Conservation (phyloP, 73 alveolate species). For the Paramecium primaurelia region DNA sequence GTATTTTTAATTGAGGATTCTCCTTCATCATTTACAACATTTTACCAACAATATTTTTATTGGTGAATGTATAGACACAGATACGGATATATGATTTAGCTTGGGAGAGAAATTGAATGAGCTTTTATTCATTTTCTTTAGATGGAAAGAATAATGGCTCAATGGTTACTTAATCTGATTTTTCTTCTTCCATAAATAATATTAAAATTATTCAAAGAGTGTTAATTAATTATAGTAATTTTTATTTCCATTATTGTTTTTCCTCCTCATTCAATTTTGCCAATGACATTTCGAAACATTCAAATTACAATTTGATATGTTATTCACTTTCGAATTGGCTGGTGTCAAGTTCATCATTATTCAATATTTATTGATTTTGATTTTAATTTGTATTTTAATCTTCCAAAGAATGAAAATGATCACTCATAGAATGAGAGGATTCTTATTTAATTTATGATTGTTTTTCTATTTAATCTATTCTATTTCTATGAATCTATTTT, state of each 20-base stretch:
- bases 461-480: not conserved
- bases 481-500: not conserved
- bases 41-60: constrained; percentile 84
- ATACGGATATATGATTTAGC: constrained; percentile 79
- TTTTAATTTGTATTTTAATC: not conserved
- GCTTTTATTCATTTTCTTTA: constrained; percentile 56
- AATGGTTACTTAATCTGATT: not conserved
- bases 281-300: not conserved
- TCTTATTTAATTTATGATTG: not conserved
- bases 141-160: constrained; percentile 86
- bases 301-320: not conserved
- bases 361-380: not conserved
- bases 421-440: not conserved
- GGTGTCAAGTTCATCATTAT: not conserved
- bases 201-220: not conserved
- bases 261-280: not conserved
- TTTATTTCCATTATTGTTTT: not conserved
- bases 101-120: constrained; percentile 66
- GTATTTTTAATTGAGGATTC: constrained; percentile 76
- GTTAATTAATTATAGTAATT: constrained; percentile 1
- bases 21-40: constrained; percentile 76
- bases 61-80: constrained; percentile 94
- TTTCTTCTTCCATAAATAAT: not conserved
- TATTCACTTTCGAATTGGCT: not conserved
- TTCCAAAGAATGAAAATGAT: not conserved